A percentile compares a stretch with the other conserved stretches of the same genome.
Evolutionary conservation across 805 yeast genomes (phyloP).

Genomic region (Pichia insulana): DNA sequence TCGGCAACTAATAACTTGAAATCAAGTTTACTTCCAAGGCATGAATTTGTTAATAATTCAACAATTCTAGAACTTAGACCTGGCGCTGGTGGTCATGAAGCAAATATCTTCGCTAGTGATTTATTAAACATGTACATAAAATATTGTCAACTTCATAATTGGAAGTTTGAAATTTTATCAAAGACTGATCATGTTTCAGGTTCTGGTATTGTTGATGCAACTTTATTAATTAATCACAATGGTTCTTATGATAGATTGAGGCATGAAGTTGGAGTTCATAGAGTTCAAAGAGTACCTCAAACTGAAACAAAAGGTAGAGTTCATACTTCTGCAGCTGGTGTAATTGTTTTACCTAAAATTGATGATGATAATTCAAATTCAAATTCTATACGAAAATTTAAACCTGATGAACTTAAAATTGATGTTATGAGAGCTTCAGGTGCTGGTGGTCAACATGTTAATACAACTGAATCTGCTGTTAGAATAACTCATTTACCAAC

Average conservation of each 20-base stretch:
- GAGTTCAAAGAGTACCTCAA: slow-evolving; percentile 90
- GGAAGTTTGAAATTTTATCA: slow-evolving; percentile 61
- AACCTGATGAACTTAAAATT: slow-evolving; percentile 79
- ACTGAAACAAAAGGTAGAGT: slow-evolving; percentile 92
- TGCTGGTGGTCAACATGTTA: slow-evolving; percentile 97
- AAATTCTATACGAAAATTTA: slow-evolving; percentile 44
- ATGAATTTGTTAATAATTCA: slow-evolving; percentile 65
- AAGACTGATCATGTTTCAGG: slow-evolving; percentile 49
- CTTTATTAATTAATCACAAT: slow-evolving; percentile 60
- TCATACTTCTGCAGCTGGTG: slow-evolving; percentile 95
- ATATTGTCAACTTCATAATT: slow-evolving; percentile 53
- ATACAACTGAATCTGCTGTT: slow-evolving; percentile 95
- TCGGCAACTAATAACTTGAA: slow-evolving; percentile 40
- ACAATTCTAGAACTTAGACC: slow-evolving; percentile 83
- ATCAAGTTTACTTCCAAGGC: slow-evolving; percentile 60
- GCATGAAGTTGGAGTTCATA: slow-evolving; percentile 90
- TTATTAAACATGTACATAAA: slow-evolving; percentile 72
- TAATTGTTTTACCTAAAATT: slow-evolving; percentile 81
- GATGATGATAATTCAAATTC: slow-evolving; percentile 40
- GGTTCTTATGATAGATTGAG: slow-evolving; percentile 70
- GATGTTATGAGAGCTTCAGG: slow-evolving; percentile 98
- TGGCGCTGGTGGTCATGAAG: slow-evolving; percentile 95
- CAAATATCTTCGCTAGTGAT: slow-evolving; percentile 77
- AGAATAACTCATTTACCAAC: slow-evolving; percentile 87
- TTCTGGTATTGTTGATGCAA: slow-evolving; percentile 67